Conservation (phyloP, 2,329 filamentous ascomycete species). For the Arthrobotrys sinensis region DNA sequence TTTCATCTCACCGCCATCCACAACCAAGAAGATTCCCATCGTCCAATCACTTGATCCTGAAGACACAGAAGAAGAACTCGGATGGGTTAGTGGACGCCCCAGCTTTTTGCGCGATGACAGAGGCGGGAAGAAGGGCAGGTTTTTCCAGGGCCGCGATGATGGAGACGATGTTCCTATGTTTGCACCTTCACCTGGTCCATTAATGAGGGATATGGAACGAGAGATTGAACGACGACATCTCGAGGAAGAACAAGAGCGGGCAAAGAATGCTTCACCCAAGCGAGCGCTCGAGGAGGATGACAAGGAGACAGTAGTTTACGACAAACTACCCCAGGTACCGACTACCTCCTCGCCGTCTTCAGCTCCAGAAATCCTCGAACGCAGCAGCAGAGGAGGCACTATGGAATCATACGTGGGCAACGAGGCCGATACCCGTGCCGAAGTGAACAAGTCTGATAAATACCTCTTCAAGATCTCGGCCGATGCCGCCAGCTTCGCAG, state of each 20-base stretch:
- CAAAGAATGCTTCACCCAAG: conserved; percentile 30
- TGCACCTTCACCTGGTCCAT: conserved; percentile 70
- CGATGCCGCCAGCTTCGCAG: conserved; percentile 40
- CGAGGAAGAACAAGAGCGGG: conserved; percentile 64
- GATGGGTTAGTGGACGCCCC: conserved; percentile 72
- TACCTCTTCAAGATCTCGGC: conserved; percentile 53
- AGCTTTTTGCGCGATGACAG: conserved; percentile 66
- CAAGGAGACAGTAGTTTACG: conserved; percentile 64
- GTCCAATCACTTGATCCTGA: conserved; percentile 74
- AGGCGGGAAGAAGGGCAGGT: conserved; percentile 77
- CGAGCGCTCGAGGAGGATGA: conserved; percentile 7
- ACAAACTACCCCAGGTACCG: conserved; percentile 61
- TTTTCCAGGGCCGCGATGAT: conserved; percentile 76
- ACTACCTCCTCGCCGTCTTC: conserved; percentile 31
- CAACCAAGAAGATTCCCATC: conserved; percentile 88
- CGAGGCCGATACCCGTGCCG: conserved; percentile 33
- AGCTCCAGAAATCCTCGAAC: conserved; percentile 27
- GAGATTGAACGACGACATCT: conserved; percentile 40
- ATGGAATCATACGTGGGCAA: conserved; percentile 59
- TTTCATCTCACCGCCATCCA: conserved; percentile 74
- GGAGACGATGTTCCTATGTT: conserved; percentile 83
- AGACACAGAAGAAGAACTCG: conserved; percentile 66
- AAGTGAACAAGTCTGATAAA: conserved; percentile 46
- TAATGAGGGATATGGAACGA: conserved; percentile 61
- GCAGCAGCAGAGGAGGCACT: background rate